Percentiles rank a stretch among this genome's conserved stretches.
Evolutionary conservation across 2,329 filamentous ascomycete species (phyloP).

Genomic region (Fusarium tanahbumbuense): DNA sequence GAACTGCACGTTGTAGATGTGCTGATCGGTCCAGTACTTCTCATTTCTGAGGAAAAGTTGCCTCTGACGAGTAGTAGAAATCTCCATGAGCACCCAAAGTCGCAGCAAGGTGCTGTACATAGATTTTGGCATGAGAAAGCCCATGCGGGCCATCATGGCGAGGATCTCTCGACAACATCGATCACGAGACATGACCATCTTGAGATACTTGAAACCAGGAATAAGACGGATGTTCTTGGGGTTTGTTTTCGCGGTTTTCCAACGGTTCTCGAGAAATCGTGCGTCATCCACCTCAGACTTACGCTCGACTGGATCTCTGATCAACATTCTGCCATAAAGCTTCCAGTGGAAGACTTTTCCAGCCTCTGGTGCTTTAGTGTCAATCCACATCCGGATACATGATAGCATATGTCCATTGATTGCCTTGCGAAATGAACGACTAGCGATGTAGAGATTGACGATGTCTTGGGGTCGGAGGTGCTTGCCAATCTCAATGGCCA

Average conservation of each 20-base stretch:
- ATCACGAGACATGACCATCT: slow-evolving; percentile 72
- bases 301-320: slow-evolving; percentile 68
- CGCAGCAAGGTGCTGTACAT: slow-evolving; percentile 67
- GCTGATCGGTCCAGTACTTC: slow-evolving; percentile 66
- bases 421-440: slow-evolving; percentile 69
- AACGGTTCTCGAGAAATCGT: slow-evolving; percentile 10
- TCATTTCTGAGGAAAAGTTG: slow-evolving; percentile 64
- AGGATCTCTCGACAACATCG: slow-evolving; percentile 70
- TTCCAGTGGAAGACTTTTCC: slow-evolving; percentile 69
- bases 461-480: slow-evolving; percentile 67
- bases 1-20: slow-evolving; percentile 71
- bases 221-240: slow-evolving; percentile 59
- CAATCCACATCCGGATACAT: slow-evolving; percentile 67
- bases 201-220: slow-evolving; percentile 74
- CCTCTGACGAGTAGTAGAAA: slow-evolving; percentile 67
- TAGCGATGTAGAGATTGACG: slow-evolving; percentile 73
- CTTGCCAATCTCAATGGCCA: slow-evolving; percentile 66
- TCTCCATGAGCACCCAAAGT: slow-evolving; percentile 79
- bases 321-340: slow-evolving; percentile 67
- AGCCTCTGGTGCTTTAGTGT: slow-evolving; percentile 65
- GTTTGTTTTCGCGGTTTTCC: slow-evolving; percentile 14
- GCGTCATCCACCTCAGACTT: slow-evolving; percentile 47
- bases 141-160: slow-evolving; percentile 67
- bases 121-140: slow-evolving; percentile 65
- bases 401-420: slow-evolving; percentile 70